A percentile compares a stretch with the other conserved stretches of the same genome.
Evolutionary conservation across 768 basidiomycete species (phyloP).

Genomic region (Exsudoporus frostii): DNA sequence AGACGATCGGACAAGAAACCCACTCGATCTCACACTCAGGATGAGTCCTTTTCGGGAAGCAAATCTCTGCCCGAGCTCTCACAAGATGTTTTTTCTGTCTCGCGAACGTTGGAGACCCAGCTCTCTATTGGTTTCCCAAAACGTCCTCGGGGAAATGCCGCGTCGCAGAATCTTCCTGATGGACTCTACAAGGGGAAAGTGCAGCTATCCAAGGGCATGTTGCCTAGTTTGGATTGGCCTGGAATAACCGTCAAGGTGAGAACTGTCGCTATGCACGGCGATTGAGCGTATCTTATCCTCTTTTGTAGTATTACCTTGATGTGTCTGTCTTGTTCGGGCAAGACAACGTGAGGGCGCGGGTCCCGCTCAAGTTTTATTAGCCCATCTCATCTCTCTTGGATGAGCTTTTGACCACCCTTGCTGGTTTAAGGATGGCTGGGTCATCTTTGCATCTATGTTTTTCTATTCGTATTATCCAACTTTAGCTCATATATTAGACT

Average conservation of each 20-base stretch:
- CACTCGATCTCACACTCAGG: conserved; percentile 15
- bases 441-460: background rate
- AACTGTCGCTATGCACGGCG: conserved; percentile 4
- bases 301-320: conserved; percentile 65
- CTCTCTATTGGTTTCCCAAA: conserved; percentile 71
- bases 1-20: conserved; percentile 28
- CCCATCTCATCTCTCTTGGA: background rate
- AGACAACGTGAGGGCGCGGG: conserved; percentile 57
- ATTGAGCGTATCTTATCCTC: conserved; percentile 5
- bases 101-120: conserved; percentile 33
- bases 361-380: conserved; percentile 58
- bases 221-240: conserved; percentile 64
- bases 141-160: conserved; percentile 51
- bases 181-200: conserved; percentile 64
- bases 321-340: conserved; percentile 64
- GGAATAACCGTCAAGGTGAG: conserved; percentile 67
- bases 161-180: conserved; percentile 54
- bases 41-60: conserved; percentile 3
- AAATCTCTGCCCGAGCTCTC: conserved; percentile 31
- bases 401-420: background rate
- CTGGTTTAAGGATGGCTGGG: background rate
- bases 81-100: conserved; percentile 11
- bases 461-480: conserved; percentile 2
- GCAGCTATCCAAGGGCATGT: conserved; percentile 51
- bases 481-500: conserved; percentile 1